Evolutionary conservation across 2,329 filamentous ascomycete genomes (phyloP), one percentile per base, ranked within the genome.

Genomic region (Claviceps sp.): DNA sequence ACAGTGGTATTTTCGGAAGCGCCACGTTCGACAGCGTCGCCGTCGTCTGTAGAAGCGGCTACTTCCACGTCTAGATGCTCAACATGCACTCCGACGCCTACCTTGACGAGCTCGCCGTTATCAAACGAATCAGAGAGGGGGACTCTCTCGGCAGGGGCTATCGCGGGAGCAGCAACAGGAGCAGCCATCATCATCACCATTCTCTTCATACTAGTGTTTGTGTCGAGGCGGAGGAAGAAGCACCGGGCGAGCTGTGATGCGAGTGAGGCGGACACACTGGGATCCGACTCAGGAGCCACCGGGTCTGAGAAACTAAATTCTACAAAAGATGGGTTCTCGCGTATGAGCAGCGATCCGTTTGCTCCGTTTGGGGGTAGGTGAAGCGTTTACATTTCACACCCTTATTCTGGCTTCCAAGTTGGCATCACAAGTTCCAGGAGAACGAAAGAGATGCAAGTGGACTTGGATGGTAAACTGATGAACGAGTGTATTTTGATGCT

Each of bases 361-460:
- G 69, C 68, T 1, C 65, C 68, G 9, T 73, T 73, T 61, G 70
- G 71, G 64, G 71, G 72, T 73, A 58, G 63, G 54, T 54, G 43
- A 36, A 36, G 34, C 5, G 8, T 36, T 38, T 11, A 14, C 1
- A 14, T 45, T 34, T n/a, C n/a, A 4, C 2, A 7, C 26, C 26
- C 26, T 29, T 29, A 29, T 29, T 9, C 4, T 29, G 26, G 26
- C 26, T 9, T 29, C 8, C 26, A 29, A 9, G 26, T 4, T 29
- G 26, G 26, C 8, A 9, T 29, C 26, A 29, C 26, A 9, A 9
- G 7, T 9, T 9, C 26, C 26, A 29, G 3, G 8, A 7, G 26
- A 29, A 29, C 26, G 26, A 29, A 8, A 42, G 39, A 20, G 39
- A 8, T n/a, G 5, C 8, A 7, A 11, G 9, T n/a, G 16, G 3